Evolutionary conservation across 1,284 basidiomycete species (phyloP), one percentile per base, ranked within the genome.

Genomic region (Melampsora americana): DNA sequence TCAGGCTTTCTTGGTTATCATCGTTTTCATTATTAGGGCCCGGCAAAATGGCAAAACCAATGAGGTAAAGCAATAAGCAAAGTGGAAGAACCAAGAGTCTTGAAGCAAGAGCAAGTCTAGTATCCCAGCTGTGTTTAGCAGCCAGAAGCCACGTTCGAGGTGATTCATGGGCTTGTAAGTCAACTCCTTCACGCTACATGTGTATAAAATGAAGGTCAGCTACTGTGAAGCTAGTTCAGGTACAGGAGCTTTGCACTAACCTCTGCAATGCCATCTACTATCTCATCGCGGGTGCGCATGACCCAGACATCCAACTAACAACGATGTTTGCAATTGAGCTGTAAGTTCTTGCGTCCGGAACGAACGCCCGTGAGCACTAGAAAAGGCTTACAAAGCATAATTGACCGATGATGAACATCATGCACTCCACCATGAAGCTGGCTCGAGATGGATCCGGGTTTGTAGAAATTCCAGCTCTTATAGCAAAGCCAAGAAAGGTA

Each of bases 401-500:
- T 59, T 75, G 66, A 28, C 23, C 72, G 6, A 75, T 44, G 18
- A 75, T 16, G 14, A 75, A 60, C n/a, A 75, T 59, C 7, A 75
- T 64, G 39, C 46, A 75, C 60, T 75, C 56, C 6, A 53, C 66
- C 20, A 75, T 68, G 66, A 68, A 75, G 59, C 72, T 75, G 11
- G 53, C 56, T 18, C 35, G 66, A 26, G 35, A 9, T 5, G 72
- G 66, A 42, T 35, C 14, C 2, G 66, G 42, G 9, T 48, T 44
- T 30, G 56, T 68, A 9, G 72, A 59, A 42, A 75, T 75, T 12
- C 72, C 72, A 20, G 72, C 72, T 42, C 72, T 32, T 12, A 75
- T 62, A 30, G 72, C 65, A 61, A 75, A 75, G 2, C 64, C 72
- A 23, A 75, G 53, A 42, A 75, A 75, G 56, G 66, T 39, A 23